Base-by-base conservation (phyloP, 2,329 filamentous ascomycete genomes). In the Aspergillus candidus region DNA sequence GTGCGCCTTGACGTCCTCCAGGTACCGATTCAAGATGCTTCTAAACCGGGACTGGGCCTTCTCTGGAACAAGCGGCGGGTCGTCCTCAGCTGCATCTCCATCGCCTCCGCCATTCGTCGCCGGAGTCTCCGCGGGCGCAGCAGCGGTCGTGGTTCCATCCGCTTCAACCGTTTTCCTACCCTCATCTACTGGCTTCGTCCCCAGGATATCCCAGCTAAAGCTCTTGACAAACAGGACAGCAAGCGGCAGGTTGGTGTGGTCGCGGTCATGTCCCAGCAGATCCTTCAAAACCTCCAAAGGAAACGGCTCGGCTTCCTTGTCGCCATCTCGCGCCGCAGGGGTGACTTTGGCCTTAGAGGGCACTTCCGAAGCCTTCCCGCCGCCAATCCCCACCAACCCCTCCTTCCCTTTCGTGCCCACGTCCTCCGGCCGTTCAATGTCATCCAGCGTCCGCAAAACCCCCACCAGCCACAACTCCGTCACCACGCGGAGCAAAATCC, bases 231-330 rank as follows among this genome's bases (percentile, higher is more conserved):
- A 98, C 11, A 94, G 78, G 40, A 97, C 93, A 5, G 96, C 84
- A 36, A 98, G 73, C 1, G 93, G 89, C 35, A 98, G 71, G 60
- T 97, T 98, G 43, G 81, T 74, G 61, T 97, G 93, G 55, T 98
- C 91, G 43, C 89, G 82, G 63, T 98, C 93, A 61, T 97, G 84
- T 6, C 90, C 89, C 12, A 98, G 77, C 52, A 98, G 78, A 62
- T 98, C 94, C 70, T 98, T 98, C 33, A 98, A 73, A n/a, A 97
- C 91, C 65, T 98, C 93, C 14, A 98, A 74, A 3, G 94, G 94
- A 55, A 98, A 97, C 0, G 93, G 93, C 52, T 98, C 93, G 2
- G 88, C 79, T 47, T 85, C 82, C 33, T 77, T 80, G 22, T 78
- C 76, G 52, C 81, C 80, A 47, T 81, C 79, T 41, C 71, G 74